These are phyloP conservation scores for Aspergillus flavus DNA, from an alignment of 2,329 filamentous ascomycete genomes.

Conservation along the genomic window DNA sequence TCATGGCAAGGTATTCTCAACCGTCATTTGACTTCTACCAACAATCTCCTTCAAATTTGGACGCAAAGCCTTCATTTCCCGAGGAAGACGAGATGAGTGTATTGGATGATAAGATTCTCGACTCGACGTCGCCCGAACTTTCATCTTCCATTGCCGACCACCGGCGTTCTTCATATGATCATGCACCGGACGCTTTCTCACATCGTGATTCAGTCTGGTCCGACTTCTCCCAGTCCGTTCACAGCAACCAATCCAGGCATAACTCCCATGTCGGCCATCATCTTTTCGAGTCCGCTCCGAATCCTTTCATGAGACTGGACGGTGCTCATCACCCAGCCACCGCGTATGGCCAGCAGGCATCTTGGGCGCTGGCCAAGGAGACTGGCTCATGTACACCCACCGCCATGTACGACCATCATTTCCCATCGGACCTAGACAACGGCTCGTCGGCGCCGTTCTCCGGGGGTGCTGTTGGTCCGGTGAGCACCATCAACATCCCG, in stretches of 20 bases:
- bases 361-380: slow-evolving; percentile 66
- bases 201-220: slow-evolving; percentile 56
- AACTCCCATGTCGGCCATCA: slow-evolving; percentile 48
- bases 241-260: slow-evolving; percentile 44
- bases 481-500: slow-evolving; percentile 41
- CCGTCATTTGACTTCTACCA: slow-evolving; percentile 48
- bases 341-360: slow-evolving; percentile 50
- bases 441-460: slow-evolving; percentile 46
- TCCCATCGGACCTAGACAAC: slow-evolving; percentile 55
- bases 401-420: slow-evolving; percentile 66
- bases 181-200: slow-evolving; percentile 55
- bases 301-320: slow-evolving; percentile 67
- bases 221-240: slow-evolving; percentile 48
- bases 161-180: slow-evolving; percentile 50
- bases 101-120: slow-evolving; percentile 54
- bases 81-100: slow-evolving; percentile 58
- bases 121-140: slow-evolving; percentile 53
- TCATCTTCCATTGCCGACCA: slow-evolving; percentile 46
- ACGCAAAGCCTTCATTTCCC: slow-evolving; percentile 43
- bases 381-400: slow-evolving; percentile 76
- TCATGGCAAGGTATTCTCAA: slow-evolving; percentile 49
- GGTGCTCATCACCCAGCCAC: slow-evolving; percentile 45
- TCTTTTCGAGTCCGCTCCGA: slow-evolving; percentile 53
- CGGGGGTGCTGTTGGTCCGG: slow-evolving; percentile 45
- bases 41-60: slow-evolving; percentile 46